Conservation (phyloP, 768 basidiomycete genomes). For the Bullera alba region DNA sequence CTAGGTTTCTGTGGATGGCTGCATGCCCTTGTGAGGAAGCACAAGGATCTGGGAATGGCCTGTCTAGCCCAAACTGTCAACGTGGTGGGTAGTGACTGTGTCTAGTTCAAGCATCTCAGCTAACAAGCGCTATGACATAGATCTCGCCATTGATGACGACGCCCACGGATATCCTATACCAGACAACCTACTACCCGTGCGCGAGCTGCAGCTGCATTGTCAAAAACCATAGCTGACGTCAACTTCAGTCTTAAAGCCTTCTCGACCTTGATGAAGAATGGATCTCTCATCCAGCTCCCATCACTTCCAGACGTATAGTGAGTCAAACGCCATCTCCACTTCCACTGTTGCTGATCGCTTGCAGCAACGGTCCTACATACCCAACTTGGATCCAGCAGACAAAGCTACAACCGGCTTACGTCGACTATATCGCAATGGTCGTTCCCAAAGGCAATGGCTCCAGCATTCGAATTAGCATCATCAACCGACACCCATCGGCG, state of each 20-base stretch:
- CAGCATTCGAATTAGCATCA: constrained; percentile 53
- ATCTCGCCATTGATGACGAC: constrained; percentile 51
- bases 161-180: constrained; percentile 48
- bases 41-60: constrained; percentile 56
- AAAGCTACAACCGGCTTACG: constrained; percentile 47
- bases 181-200: constrained; percentile 51
- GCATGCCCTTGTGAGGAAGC: constrained; percentile 57
- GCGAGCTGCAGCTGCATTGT: too few relatives aligned
- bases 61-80: constrained; percentile 56
- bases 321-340: background rate
- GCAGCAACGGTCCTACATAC: constrained; percentile 49
- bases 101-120: background rate
- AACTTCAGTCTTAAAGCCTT: constrained; percentile 51
- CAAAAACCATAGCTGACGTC: background rate
- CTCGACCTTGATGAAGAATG: constrained; percentile 53
- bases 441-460: constrained; percentile 40
- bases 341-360: constrained; percentile 41
- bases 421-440: constrained; percentile 53
- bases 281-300: constrained; percentile 23
- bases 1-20: constrained; percentile 57
- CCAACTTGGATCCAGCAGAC: constrained; percentile 54
- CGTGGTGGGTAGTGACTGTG: constrained; percentile 28
- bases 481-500: constrained; percentile 52
- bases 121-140: constrained; percentile 20
- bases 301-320: constrained; percentile 25